phyloP scores from a whole-genome alignment of 208 protist species.

The Angomonas ambiguus region DNA sequence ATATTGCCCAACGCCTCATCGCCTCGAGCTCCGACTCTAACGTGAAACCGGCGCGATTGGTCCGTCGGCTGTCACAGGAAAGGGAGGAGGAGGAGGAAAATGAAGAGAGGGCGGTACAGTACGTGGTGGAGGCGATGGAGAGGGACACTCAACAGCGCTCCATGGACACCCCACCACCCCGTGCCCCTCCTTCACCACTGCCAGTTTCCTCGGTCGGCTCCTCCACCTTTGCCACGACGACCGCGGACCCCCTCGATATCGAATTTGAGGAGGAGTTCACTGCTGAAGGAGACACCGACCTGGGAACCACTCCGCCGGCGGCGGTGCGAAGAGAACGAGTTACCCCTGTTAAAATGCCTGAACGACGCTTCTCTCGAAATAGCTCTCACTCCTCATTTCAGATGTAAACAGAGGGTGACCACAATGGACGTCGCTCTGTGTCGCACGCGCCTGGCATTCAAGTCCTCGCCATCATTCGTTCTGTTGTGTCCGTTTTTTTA shows the following conservation, averaged over 20 bases:
- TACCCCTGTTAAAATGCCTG: background rate
- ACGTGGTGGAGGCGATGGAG: background rate
- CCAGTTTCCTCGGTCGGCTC: background rate
- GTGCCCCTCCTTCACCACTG: background rate
- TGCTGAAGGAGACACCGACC: background rate
- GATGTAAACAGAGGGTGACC: background rate
- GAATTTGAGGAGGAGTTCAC: background rate
- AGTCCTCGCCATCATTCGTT: too few relatives aligned
- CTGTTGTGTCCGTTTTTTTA: too few relatives aligned
- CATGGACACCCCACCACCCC: slow-evolving; percentile 7
- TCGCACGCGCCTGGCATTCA: too few relatives aligned
- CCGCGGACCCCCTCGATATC: background rate
- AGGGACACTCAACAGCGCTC: slow-evolving; percentile 4
- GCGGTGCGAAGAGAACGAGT: background rate
- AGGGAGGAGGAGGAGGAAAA: slow-evolving; percentile 22
- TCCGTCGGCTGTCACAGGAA: slow-evolving; percentile 32
- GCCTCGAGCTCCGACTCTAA: slow-evolving; percentile 22
- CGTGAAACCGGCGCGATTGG: slow-evolving; percentile 25
- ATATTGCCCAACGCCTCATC: slow-evolving; percentile 40
- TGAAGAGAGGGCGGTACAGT: background rate
- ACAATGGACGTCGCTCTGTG: too few relatives aligned
- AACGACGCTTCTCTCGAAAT: background rate
- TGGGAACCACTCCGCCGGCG: background rate
- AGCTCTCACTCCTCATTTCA: slow-evolving; percentile 8
- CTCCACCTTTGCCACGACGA: slow-evolving; percentile 9